A percentile compares a stretch with the other conserved stretches of the same genome.
These are phyloP conservation scores for Geoglossum glabrum DNA, from an alignment of 495 filamentous ascomycete genomes.

Conservation along the genomic window DNA sequence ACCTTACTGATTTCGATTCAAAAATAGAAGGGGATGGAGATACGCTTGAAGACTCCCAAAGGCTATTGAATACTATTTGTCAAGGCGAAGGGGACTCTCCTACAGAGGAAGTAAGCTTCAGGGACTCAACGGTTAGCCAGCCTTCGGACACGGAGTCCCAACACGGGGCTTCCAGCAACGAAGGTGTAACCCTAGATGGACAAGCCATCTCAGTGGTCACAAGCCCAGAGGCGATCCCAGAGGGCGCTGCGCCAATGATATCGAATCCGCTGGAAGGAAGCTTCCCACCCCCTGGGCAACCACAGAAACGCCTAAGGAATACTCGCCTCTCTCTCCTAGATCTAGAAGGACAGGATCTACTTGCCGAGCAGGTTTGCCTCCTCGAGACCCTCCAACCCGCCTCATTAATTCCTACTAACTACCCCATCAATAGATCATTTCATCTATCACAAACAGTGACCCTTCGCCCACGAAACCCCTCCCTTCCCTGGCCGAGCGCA, in stretches of 20 bases:
- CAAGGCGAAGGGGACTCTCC: not conserved
- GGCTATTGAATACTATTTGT: not conserved
- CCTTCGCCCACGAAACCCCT: constrained; percentile 19
- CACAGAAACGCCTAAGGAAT: not conserved
- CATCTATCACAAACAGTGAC: constrained; percentile 16
- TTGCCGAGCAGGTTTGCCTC: not conserved
- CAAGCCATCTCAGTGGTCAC: not conserved
- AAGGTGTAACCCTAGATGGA: not conserved
- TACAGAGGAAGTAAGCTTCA: not conserved
- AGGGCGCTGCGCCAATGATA: not conserved
- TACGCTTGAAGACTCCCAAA: not conserved
- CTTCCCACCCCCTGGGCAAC: not conserved
- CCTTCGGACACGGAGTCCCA: not conserved
- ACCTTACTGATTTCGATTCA: not conserved
- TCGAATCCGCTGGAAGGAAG: not conserved
- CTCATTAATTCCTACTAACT: constrained; percentile 13
- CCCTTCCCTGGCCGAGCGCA: constrained; percentile 23
- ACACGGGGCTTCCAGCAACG: not conserved
- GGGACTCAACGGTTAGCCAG: not conserved
- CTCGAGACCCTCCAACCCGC: not conserved
- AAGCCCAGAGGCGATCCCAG: not conserved
- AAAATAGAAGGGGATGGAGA: not conserved
- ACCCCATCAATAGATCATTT: constrained; percentile 11
- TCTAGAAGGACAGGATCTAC: not conserved
- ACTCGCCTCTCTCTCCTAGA: not conserved